Evolutionary conservation across 129 eudicot species (phyloP).

Genomic region (Ambrosia trifida): DNA sequence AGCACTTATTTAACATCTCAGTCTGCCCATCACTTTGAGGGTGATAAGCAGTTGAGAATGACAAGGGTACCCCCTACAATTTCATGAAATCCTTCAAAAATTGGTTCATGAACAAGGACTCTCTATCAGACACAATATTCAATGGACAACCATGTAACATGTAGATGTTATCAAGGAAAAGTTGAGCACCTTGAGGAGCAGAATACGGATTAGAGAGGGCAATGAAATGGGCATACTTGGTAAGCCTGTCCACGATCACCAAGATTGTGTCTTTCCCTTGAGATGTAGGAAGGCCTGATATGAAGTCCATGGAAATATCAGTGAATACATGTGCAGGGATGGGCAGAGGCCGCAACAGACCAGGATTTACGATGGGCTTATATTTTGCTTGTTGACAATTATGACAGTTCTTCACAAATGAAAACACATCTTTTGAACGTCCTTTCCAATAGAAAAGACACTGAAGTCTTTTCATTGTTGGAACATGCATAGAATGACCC

Average conservation of each 20-base stretch:
- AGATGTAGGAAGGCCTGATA: too few species aligned
- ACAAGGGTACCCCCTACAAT: neutral
- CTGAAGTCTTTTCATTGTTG: neutral
- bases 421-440: too few species aligned
- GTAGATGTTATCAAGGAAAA: too few species aligned
- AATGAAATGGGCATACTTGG: too few species aligned
- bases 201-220: neutral
- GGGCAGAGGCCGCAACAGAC: too few species aligned
- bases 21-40: slow-evolving; percentile 1
- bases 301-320: neutral
- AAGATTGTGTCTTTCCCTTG: neutral
- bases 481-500: too few species aligned
- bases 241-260: neutral
- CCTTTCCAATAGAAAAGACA: too few species aligned
- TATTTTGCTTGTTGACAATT: too few species aligned
- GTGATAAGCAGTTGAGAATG: neutral
- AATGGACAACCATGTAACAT: neutral
- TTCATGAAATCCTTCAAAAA: neutral
- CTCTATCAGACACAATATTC: neutral
- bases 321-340: neutral
- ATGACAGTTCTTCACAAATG: neutral
- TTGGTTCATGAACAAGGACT: neutral
- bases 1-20: neutral
- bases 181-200: neutral
- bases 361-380: too few species aligned